Evolutionary conservation across 2,329 filamentous ascomycete species (phyloP).

Genomic region (Knufia petricola): DNA sequence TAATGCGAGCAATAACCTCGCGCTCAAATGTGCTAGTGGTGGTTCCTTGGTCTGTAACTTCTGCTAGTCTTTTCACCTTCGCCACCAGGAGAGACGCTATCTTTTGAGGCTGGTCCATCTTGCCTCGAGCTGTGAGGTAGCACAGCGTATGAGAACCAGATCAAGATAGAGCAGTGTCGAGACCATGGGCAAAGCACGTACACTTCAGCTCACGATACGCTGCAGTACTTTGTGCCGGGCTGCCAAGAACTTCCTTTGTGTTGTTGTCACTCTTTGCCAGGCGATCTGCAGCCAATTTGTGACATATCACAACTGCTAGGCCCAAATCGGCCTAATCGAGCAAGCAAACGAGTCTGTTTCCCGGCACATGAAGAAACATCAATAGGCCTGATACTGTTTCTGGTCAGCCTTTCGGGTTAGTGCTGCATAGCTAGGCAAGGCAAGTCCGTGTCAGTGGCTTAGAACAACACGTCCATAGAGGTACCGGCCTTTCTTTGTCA

Average conservation of each 20-base stretch:
- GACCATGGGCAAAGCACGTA: no score
- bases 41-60: neutral
- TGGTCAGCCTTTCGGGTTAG: no score
- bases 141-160: neutral
- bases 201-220: neutral
- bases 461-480: no score
- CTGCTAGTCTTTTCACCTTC: constrained; percentile 4
- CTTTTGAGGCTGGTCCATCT: no score
- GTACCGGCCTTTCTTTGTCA: no score
- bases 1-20: constrained; percentile 19
- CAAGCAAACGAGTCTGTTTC: neutral
- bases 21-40: constrained; percentile 17
- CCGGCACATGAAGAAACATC: neutral
- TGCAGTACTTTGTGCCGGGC: neutral
- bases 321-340: neutral
- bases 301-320: neutral
- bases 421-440: no score
- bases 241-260: neutral
- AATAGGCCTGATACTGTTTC: neutral
- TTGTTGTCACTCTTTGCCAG: neutral
- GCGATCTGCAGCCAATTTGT: neutral
- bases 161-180: no score
- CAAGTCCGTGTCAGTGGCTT: no score
- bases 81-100: neutral
- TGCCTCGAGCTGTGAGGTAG: neutral